A percentile compares a stretch with the other conserved stretches of the same genome.
phyloP scores from a whole-genome alignment of 139 green algal species.

The Micractinium conductrix region DNA sequence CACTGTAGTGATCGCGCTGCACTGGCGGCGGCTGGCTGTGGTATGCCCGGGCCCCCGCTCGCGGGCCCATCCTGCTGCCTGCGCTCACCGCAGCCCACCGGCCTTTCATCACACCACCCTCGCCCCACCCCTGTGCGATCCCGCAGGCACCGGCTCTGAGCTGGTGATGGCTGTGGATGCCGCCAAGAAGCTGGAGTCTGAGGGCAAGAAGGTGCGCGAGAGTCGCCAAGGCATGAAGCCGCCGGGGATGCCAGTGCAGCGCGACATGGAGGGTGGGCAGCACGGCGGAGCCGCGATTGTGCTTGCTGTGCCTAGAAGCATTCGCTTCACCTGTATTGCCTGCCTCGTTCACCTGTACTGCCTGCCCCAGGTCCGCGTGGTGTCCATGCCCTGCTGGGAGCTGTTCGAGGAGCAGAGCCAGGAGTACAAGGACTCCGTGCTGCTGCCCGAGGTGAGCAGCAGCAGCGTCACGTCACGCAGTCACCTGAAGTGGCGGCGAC shows the following conservation, averaged over 20 bases:
- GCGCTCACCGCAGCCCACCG: neutral
- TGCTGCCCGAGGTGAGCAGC: constrained; percentile 80
- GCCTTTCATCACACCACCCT: neutral
- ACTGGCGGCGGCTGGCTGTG: too few relatives aligned
- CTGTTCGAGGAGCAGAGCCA: constrained; percentile 94
- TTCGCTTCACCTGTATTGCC: too few relatives aligned
- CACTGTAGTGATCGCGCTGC: neutral
- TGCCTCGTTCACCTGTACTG: neutral
- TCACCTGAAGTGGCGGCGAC: too few relatives aligned
- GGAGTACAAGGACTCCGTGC: constrained; percentile 55
- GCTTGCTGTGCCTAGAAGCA: neutral
- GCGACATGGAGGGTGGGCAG: too few relatives aligned
- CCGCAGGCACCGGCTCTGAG: constrained; percentile 87
- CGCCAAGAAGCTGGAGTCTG: constrained; percentile 78
- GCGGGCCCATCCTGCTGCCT: neutral
- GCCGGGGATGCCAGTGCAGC: too few relatives aligned
- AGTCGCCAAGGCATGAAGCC: too few relatives aligned
- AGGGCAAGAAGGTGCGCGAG: constrained; percentile 83
- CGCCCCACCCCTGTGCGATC: too few relatives aligned
- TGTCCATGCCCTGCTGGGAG: constrained; percentile 97
- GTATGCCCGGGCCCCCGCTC: too few relatives aligned
- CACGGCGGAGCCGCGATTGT: too few relatives aligned
- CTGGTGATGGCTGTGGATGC: constrained; percentile 88
- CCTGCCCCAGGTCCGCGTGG: constrained; percentile 70
- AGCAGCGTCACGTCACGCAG: too few relatives aligned